Evolutionary conservation across 2,329 filamentous ascomycete genomes (phyloP).

Genomic region (Xylaria sp.): DNA sequence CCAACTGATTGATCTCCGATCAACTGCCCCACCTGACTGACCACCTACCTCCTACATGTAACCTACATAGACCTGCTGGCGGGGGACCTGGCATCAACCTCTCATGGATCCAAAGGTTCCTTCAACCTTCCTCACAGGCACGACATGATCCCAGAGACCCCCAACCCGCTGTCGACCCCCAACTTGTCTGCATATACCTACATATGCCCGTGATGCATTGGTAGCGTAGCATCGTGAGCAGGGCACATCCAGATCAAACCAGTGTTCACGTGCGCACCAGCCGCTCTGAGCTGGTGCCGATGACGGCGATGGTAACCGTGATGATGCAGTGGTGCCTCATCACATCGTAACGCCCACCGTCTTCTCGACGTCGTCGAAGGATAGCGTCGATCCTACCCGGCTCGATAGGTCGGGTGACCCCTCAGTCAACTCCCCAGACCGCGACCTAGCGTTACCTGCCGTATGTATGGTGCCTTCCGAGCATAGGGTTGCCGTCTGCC

Average conservation of each 20-base stretch:
- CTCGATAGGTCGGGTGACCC: conserved; percentile 1
- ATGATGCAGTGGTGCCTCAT: conserved; percentile 2
- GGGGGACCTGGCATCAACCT: too few relatives aligned
- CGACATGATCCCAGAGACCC: neutral
- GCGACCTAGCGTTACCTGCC: conserved; percentile 17
- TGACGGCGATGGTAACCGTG: neutral
- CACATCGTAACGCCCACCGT: conserved; percentile 4
- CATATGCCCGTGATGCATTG: neutral
- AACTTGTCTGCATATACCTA: neutral
- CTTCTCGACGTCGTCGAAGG: conserved; percentile 3
- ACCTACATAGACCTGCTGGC: too few relatives aligned
- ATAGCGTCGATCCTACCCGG: conserved; percentile 9
- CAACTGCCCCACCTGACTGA: too few relatives aligned
- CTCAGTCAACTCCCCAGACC: conserved; percentile 6
- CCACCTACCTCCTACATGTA: too few relatives aligned
- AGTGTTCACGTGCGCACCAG: neutral
- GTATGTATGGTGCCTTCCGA: conserved; percentile 13
- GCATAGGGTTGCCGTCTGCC: conserved; percentile 3
- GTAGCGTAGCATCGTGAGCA: neutral
- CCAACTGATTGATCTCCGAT: too few relatives aligned
- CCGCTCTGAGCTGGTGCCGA: neutral
- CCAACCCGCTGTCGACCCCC: neutral
- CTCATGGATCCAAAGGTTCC: too few relatives aligned
- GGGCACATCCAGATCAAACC: neutral
- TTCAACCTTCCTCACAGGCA: neutral